Percentiles rank a stretch among this genome's conserved stretches.
Conservation (phyloP, 306 rosid genomes). For the Boehmeria nivea region DNA sequence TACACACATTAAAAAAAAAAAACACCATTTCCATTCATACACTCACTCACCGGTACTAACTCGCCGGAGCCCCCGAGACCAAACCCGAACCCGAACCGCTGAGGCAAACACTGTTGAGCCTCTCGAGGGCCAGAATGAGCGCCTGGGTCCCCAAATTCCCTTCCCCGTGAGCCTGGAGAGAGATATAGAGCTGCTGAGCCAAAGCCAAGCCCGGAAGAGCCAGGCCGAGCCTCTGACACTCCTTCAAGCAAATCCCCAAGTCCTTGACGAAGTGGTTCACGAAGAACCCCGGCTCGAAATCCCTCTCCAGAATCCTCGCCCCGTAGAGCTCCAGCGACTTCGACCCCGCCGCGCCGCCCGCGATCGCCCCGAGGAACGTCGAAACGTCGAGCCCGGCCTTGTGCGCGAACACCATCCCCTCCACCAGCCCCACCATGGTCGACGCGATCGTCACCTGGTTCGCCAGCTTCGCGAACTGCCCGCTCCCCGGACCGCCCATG, state of each 20-base stretch:
- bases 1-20: too few relatives aligned
- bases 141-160: slow-evolving; percentile 78
- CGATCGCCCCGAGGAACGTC: slow-evolving; percentile 57
- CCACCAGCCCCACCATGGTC: slow-evolving; percentile 81
- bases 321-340: slow-evolving; percentile 61
- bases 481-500: slow-evolving; percentile 84
- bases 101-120: slow-evolving; percentile 68
- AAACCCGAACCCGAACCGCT: too few relatives aligned
- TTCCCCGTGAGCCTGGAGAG: slow-evolving; percentile 78
- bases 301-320: slow-evolving; percentile 56
- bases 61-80: too few relatives aligned
- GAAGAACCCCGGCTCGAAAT: slow-evolving; percentile 72
- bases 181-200: slow-evolving; percentile 77
- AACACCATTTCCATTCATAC: too few relatives aligned
- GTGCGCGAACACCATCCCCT: slow-evolving; percentile 79
- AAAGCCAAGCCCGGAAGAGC: slow-evolving; percentile 85
- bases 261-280: slow-evolving; percentile 87
- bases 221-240: slow-evolving; percentile 73
- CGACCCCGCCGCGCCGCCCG: slow-evolving; percentile 76
- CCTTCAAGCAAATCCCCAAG: slow-evolving; percentile 83
- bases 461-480: slow-evolving; percentile 84
- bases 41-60: too few relatives aligned
- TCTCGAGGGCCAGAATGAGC: slow-evolving; percentile 62
- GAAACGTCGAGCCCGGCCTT: slow-evolving; percentile 72
- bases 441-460: slow-evolving; percentile 73